Percentiles rank a stretch among this genome's conserved stretches.
These are phyloP conservation scores for Candida hispaniensis DNA, from an alignment of 805 yeast species.

Conservation along the genomic window DNA sequence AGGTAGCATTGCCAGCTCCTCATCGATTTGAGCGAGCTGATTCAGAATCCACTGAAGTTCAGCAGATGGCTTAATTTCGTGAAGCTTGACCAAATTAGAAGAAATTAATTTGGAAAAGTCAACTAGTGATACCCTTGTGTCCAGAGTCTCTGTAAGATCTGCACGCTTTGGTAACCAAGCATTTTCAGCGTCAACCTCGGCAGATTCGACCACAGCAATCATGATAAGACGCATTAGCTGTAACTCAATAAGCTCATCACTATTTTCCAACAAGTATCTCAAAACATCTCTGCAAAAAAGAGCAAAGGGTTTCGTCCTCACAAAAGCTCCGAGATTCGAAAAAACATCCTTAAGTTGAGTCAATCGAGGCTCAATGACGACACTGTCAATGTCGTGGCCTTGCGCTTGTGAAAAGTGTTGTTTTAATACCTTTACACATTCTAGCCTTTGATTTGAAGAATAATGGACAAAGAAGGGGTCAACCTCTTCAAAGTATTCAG, in stretches of 20 bases:
- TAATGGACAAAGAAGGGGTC: slow-evolving; percentile 81
- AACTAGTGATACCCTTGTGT: no score
- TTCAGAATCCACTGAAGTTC: slow-evolving; percentile 4
- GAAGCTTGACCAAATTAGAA: slow-evolving; percentile 3
- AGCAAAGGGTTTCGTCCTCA: slow-evolving; percentile 13
- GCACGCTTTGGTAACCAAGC: slow-evolving; percentile 8
- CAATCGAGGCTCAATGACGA: slow-evolving; percentile 48
- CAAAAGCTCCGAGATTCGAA: slow-evolving; percentile 30
- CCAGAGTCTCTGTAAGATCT: slow-evolving; percentile 1
- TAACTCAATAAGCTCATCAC: slow-evolving; percentile 4
- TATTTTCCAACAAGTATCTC: slow-evolving; percentile 1
- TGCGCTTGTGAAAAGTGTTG: slow-evolving; percentile 36
- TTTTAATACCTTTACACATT: slow-evolving; percentile 57
- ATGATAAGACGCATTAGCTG: slow-evolving; percentile 7
- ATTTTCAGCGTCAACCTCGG: slow-evolving; percentile 7
- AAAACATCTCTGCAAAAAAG: slow-evolving; percentile 17
- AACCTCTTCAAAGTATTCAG: slow-evolving; percentile 40
- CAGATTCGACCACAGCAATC: slow-evolving; percentile 3
- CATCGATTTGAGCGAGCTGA: slow-evolving; percentile 2
- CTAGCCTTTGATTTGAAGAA: slow-evolving; percentile 69
- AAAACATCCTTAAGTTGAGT: slow-evolving; percentile 47
- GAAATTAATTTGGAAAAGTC: no score
- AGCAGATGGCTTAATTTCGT: slow-evolving; percentile 3
- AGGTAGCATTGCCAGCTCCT: background rate
- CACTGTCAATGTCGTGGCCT: slow-evolving; percentile 35